A percentile compares a stretch with the other conserved stretches of the same genome.
Evolutionary conservation across 108 stramenopile genomes (phyloP).

Genomic region (Fragilaria radians): DNA sequence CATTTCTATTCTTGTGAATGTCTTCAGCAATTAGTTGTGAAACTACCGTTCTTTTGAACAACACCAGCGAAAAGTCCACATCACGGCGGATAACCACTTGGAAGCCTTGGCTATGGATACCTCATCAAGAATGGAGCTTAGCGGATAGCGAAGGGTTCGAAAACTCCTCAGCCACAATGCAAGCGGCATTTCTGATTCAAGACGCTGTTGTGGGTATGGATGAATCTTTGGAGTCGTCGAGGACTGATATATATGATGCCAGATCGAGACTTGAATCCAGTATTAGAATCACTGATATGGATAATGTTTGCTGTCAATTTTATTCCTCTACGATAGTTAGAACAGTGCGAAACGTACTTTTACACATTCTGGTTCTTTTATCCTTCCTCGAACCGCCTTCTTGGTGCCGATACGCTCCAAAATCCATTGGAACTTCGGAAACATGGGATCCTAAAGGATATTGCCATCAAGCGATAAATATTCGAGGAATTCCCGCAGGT

Average conservation of each 20-base stretch:
- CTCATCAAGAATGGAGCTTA: too few species aligned
- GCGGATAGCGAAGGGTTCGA: too few species aligned
- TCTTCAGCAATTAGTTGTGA: too few species aligned
- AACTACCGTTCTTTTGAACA: too few species aligned
- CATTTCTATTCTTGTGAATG: too few species aligned
- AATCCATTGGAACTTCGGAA: slow-evolving; percentile 3
- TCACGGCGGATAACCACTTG: too few species aligned
- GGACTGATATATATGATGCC: slow-evolving; percentile 38
- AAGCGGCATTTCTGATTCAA: slow-evolving; percentile 56
- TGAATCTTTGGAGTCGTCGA: slow-evolving; percentile 6
- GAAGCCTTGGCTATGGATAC: too few species aligned
- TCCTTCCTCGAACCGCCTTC: slow-evolving; percentile 64
- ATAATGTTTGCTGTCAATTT: slow-evolving; percentile 35
- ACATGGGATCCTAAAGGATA: slow-evolving; percentile 14
- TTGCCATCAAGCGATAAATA: slow-evolving; percentile 28
- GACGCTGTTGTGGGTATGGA: slow-evolving; percentile 54
- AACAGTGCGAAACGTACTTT: slow-evolving; percentile 10
- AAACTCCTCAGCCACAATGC: too few species aligned
- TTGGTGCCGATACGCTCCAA: slow-evolving; percentile 45
- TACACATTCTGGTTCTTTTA: slow-evolving; percentile 46
- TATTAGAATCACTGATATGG: slow-evolving; percentile 13
- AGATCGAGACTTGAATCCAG: slow-evolving; percentile 23
- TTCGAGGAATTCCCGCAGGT: slow-evolving; percentile 16
- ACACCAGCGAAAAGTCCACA: too few species aligned
- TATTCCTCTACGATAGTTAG: slow-evolving; percentile 17